These are phyloP conservation scores for Colletotrichum falcatum DNA, from an alignment of 2,329 filamentous ascomycete species.

Conservation along the genomic window DNA sequence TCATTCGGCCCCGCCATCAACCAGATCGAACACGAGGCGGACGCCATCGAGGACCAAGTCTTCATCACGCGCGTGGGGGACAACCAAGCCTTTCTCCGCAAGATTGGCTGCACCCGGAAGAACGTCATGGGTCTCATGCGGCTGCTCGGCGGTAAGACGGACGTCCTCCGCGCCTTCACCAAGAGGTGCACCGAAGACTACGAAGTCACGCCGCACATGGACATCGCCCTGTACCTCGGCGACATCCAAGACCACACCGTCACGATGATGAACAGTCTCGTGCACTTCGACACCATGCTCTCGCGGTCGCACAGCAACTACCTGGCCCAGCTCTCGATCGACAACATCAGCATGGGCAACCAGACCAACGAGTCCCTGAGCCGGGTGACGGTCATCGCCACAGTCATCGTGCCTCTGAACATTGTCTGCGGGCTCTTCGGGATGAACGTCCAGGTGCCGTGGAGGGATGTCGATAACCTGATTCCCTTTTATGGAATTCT, in stretches of 20 bases:
- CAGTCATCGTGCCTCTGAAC: constrained; percentile 94
- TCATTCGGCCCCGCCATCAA: constrained; percentile 91
- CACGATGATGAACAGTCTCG: constrained; percentile 97
- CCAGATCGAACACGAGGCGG: constrained; percentile 87
- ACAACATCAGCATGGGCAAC: constrained; percentile 89
- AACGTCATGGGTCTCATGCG: constrained; percentile 94
- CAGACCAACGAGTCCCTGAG: constrained; percentile 88
- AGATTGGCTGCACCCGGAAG: constrained; percentile 90
- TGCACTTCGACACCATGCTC: constrained; percentile 97
- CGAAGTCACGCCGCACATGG: constrained; percentile 92
- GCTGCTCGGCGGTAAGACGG: constrained; percentile 93
- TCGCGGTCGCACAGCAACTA: constrained; percentile 96
- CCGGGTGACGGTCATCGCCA: constrained; percentile 94
- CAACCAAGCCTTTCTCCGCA: constrained; percentile 87
- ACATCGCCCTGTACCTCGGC: constrained; percentile 95
- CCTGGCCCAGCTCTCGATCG: constrained; percentile 91
- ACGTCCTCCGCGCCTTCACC: constrained; percentile 96
- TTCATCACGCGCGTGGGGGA: constrained; percentile 93
- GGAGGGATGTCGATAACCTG: constrained; percentile 64
- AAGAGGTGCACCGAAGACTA: constrained; percentile 99
- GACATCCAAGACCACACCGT: constrained; percentile 99
- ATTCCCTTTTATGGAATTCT: constrained; percentile 64
- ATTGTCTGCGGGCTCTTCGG: constrained; percentile 88
- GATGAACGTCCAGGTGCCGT: constrained; percentile 86
- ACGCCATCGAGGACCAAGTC: constrained; percentile 94